Base-by-base conservation (phyloP, 768 basidiomycete species). In the Suillus brevipes region DNA sequence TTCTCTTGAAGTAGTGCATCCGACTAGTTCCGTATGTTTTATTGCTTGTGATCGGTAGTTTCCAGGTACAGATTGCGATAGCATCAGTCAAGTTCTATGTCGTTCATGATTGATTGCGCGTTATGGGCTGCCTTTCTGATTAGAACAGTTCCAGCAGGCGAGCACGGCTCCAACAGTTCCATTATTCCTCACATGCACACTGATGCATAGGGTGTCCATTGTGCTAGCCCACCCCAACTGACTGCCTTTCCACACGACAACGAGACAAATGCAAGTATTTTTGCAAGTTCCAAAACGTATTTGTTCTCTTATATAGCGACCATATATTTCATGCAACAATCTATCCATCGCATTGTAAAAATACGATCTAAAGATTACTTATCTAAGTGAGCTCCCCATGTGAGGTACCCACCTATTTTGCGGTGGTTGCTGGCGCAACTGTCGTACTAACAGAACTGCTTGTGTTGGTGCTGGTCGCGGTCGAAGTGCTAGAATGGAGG, bases 391-490 rank as follows among this genome's bases (percentile, higher is more conserved):
- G 20, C 31, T 34, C 12, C 20, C 23, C 16, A 58, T 12, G 38
- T 25, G 16, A 40, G 7, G 12, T 18, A 58, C 18, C 57, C 18
- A 18, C 38, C 16, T 58, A 58, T 25, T 58, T 25, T 58, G 23
- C 7, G 3, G 37, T 38, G 16, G 57, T 28, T 37, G 37, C 10
- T 5, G 37, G 25, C 18, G 25, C 38, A 58, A 40, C 38, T 16
- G 37, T 40, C 28, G 57, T 18, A 20, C 78, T 79, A 42, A n/a
- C 37, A 47, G 64, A 47, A 28, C 64, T 60, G 38, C 52, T 45
- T 14, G 55, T 66, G n/a, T 40, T 36, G 28, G 42, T 64, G 37
- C 18, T 14, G 23, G 50, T 67, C 23, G 50, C n/a, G 2, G 36
- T 57, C 40, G 59, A 61, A 49, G 31, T 12, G 6, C 57, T 37